Base-by-base conservation (phyloP, 2,329 filamentous ascomycete species). In the Rutstroemia sp. region DNA sequence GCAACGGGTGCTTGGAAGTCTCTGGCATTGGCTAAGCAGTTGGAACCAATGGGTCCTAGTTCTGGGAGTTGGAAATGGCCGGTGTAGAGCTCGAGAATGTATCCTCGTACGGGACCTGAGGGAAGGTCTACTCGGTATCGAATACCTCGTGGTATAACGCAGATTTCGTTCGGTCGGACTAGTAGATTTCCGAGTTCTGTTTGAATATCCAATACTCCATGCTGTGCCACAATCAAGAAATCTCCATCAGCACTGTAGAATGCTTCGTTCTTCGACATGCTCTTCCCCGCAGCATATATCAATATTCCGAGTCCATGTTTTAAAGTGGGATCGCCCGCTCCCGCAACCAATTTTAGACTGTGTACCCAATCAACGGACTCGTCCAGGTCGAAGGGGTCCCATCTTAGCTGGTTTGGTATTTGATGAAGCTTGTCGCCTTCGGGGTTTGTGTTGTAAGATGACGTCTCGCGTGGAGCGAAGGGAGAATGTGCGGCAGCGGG, bases 241-340 rank as follows among this genome's bases (percentile, higher is more conserved):
- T 92, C 88, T 12, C 88, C 88, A 67, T 92, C 88, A 0, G 89
- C 86, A 3, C 87, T 92, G 76, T 92, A 95, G 70, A 92, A 95
- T 0, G 89, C 89, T 50, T 86, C 77, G 40, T 81, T 80, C n/a
- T 77, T 73, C 49, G 77, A 76, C 91, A 96, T 95, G 67, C 85
- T 83, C 69, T 81, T 85, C 19, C 88, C 88, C 0, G 87, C 88
- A 1, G 87, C 86, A 67, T 89, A 95, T 56, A 94, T 82, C 70
- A 88, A 85, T 58, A 94, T 90, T 21, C 88, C 90, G 44, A 95
- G 65, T 0, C 91, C 91, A 17, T 81, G 76, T 73, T 95, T 95
- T 70, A 87, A 78, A 0, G 86, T 86, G 0, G 89, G 84, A 64
- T 94, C 87, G 16, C 91, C 91, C 0, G 89, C 83, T 3, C 89